Evolutionary conservation across 73 alveolate species (phyloP).

Genomic region (Paramecium pentaurelia): DNA sequence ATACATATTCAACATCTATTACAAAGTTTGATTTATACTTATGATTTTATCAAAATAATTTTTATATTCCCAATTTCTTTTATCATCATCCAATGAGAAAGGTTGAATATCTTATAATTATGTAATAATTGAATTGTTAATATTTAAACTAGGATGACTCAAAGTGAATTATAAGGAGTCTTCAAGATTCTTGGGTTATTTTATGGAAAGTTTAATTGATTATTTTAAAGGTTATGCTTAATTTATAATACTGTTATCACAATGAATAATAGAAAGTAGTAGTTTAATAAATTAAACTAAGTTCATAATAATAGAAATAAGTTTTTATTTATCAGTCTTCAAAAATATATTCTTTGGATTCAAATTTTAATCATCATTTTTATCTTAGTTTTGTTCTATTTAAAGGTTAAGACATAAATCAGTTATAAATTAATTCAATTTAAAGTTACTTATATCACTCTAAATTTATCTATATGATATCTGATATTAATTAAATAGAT

Average conservation of each 20-base stretch:
- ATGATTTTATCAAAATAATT: neutral
- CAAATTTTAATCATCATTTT: neutral
- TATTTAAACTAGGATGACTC: neutral
- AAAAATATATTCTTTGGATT: neutral
- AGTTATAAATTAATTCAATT: neutral
- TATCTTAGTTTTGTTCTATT: neutral
- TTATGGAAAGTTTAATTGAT: neutral
- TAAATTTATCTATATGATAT: neutral
- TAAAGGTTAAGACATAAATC: neutral
- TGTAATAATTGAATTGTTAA: neutral
- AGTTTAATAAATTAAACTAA: neutral
- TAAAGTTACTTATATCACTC: neutral
- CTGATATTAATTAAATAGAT: neutral
- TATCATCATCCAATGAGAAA: neutral
- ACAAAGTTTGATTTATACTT: neutral
- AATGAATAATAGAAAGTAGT: neutral
- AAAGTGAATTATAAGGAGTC: neutral
- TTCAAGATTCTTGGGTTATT: neutral
- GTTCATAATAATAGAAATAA: neutral
- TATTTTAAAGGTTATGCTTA: neutral
- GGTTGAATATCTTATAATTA: neutral
- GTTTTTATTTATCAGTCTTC: neutral
- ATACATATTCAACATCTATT: neutral
- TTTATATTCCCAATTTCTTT: neutral
- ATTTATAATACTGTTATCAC: neutral